A percentile compares a stretch with the other conserved stretches of the same genome.
Evolutionary conservation across 2,329 filamentous ascomycete genomes (phyloP).

Genomic region (Fusarium sp.): DNA sequence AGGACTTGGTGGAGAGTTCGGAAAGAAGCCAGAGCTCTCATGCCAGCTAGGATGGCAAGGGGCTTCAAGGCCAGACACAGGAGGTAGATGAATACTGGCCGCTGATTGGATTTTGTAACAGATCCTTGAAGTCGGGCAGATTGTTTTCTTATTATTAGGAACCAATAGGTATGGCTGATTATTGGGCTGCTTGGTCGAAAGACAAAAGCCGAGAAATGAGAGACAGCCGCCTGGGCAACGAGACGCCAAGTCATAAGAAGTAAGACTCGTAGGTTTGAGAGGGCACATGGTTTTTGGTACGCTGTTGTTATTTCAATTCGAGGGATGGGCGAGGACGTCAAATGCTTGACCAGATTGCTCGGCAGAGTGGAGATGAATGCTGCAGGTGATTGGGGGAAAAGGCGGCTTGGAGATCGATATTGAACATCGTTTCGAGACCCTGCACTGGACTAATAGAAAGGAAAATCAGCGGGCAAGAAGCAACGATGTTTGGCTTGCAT

Average conservation of each 20-base stretch:
- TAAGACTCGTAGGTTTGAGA: slow-evolving; percentile 12
- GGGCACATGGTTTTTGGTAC: slow-evolving; percentile 26
- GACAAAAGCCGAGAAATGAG: slow-evolving; percentile 9
- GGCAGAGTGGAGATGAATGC: slow-evolving; percentile 33
- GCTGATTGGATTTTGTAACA: slow-evolving; percentile 35
- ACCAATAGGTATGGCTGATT: slow-evolving; percentile 7
- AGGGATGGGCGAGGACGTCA: slow-evolving; percentile 24
- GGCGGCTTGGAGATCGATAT: slow-evolving; percentile 44
- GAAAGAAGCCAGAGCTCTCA: slow-evolving; percentile 30
- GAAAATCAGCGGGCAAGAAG: slow-evolving; percentile 32
- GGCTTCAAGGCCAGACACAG: slow-evolving; percentile 39
- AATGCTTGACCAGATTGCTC: slow-evolving; percentile 33
- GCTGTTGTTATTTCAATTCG: slow-evolving; percentile 2
- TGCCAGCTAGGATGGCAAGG: slow-evolving; percentile 38
- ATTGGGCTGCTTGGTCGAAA: slow-evolving; percentile 8
- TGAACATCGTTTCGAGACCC: slow-evolving; percentile 40
- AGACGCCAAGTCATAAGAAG: slow-evolving; percentile 1
- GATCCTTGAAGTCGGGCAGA: slow-evolving; percentile 27
- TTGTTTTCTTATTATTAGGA: slow-evolving; percentile 35
- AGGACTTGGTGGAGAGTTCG: slow-evolving; percentile 41
- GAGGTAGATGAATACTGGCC: slow-evolving; percentile 25
- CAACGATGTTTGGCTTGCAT: slow-evolving; percentile 39
- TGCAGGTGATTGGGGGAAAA: slow-evolving; percentile 34
- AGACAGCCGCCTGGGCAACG: slow-evolving; percentile 21
- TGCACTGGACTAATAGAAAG: slow-evolving; percentile 26